Evolutionary conservation across 2,329 filamentous ascomycete genomes (phyloP).

Genomic region (Apiospora aurea): DNA sequence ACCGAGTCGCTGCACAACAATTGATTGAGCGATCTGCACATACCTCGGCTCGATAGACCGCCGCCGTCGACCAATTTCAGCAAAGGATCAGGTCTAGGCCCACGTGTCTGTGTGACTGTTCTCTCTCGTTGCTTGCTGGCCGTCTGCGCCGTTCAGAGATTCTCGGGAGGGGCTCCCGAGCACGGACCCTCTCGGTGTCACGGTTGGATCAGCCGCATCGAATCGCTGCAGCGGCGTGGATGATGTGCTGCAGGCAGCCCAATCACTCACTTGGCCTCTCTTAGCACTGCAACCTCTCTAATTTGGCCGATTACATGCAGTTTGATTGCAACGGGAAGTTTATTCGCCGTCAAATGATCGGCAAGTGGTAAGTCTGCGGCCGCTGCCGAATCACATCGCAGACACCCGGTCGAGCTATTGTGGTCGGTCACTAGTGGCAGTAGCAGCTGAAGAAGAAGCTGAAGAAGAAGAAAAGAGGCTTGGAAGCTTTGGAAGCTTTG

Average conservation of each 20-base stretch:
- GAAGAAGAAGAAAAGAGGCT: neutral
- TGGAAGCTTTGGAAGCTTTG: constrained; percentile 9
- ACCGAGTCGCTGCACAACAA: neutral
- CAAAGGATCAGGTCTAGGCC: constrained; percentile 3
- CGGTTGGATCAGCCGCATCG: constrained; percentile 7
- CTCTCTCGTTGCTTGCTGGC: neutral
- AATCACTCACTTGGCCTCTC: neutral
- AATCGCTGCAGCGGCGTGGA: neutral
- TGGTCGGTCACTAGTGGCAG: neutral
- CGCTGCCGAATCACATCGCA: neutral
- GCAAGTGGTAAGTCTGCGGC: neutral
- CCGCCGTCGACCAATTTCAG: neutral
- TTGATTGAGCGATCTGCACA: neutral
- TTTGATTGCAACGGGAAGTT: neutral
- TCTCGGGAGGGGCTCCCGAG: constrained; percentile 6
- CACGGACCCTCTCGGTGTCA: constrained; percentile 5
- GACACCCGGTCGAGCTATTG: neutral
- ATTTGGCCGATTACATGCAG: neutral
- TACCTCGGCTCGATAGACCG: neutral
- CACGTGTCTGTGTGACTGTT: neutral
- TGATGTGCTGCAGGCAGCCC: neutral
- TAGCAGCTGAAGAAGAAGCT: neutral
- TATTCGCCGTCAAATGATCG: neutral
- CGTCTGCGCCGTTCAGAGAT: neutral
- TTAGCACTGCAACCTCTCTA: constrained; percentile 1